Evolutionary conservation across 2,329 filamentous ascomycete genomes (phyloP), one percentile per base, ranked within the genome.

Genomic region (Ceratocystis lukuohia): DNA sequence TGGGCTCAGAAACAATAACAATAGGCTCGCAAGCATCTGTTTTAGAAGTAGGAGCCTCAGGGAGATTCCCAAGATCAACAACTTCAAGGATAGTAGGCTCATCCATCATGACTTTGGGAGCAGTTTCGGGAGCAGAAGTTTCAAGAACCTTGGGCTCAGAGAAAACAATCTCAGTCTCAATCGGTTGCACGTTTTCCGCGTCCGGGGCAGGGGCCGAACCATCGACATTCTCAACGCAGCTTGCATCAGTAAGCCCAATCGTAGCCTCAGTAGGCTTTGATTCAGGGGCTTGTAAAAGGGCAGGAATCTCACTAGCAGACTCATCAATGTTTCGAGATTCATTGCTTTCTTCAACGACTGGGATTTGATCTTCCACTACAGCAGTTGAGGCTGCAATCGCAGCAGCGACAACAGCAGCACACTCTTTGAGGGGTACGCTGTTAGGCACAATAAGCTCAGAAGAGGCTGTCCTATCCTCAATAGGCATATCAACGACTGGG

Each of bases 151-250:
- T 10, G 44, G 37, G 6, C 12, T 48, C 33, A 50, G 15, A 65
- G 12, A 64, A n/a, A 61, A 61, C 28, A 61, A 33, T 45, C 15
- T 59, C 61, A 57, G 44, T 45, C 15, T 59, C 64, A 48, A 22
- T 53, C 37, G 46, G 17, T 33, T 67, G 45, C 30, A 46, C 15
- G 37, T 8, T 44, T 6, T 65, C 33, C 25, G 5, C 57, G 28
- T 50, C 62, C 28, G 37, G 10, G 12, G 20, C 22, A 53, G 57
- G 28, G 20, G 50, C 22, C 45, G 68, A 53, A 33, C 61, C 65
- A 65, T 64, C 53, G 66, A 15, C 28, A 37, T 64, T 62, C 22
- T 68, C 66, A 46, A 59, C 30, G 33, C 62, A 65, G 65, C 28
- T 41, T 17, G 10, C 33, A 41, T 22, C 25, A 30, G 65, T 65